Percentiles rank a stretch among this genome's conserved stretches.
phyloP scores from a whole-genome alignment of 306 rosid species.

The Acacia acuminata region DNA sequence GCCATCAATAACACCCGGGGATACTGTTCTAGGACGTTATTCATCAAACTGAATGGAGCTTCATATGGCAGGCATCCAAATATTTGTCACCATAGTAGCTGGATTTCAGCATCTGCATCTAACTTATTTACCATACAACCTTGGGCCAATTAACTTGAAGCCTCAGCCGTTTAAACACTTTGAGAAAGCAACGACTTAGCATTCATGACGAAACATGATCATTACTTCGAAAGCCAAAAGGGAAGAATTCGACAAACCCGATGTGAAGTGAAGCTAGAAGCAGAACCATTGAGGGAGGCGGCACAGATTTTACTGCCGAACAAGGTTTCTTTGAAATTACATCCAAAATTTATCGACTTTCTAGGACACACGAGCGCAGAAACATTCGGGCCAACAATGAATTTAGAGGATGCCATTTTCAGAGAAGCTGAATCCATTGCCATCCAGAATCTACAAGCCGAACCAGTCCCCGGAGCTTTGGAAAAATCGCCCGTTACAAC shows the following conservation, averaged over 20 bases:
- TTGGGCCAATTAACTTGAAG: not conserved
- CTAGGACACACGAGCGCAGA: slow-evolving; percentile 9
- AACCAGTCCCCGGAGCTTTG: not conserved
- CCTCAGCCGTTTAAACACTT: not conserved
- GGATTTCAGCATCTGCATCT: not conserved
- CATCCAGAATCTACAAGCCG: not conserved
- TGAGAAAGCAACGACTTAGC: not conserved
- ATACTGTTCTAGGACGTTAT: not conserved
- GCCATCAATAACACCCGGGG: not conserved
- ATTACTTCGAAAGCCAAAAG: not conserved
- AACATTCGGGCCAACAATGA: slow-evolving; percentile 26
- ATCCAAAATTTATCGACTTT: slow-evolving; percentile 17
- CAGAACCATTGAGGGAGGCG: slow-evolving; percentile 44
- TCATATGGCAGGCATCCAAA: not conserved
- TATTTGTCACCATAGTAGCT: not conserved
- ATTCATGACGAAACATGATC: not conserved
- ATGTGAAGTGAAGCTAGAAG: slow-evolving; percentile 33
- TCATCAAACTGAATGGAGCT: not conserved
- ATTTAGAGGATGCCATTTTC: slow-evolving; percentile 38
- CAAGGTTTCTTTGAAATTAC: slow-evolving; percentile 18
- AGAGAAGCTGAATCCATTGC: slow-evolving; percentile 42
- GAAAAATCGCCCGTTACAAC: slow-evolving; percentile 1
- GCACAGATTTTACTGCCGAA: slow-evolving; percentile 41
- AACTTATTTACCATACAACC: not conserved
- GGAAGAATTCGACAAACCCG: slow-evolving; percentile 39